Percentiles rank a stretch among this genome's conserved stretches.
These are phyloP conservation scores for Avicennia marina DNA, from an alignment of 257 asterid genomes.

Conservation along the genomic window DNA sequence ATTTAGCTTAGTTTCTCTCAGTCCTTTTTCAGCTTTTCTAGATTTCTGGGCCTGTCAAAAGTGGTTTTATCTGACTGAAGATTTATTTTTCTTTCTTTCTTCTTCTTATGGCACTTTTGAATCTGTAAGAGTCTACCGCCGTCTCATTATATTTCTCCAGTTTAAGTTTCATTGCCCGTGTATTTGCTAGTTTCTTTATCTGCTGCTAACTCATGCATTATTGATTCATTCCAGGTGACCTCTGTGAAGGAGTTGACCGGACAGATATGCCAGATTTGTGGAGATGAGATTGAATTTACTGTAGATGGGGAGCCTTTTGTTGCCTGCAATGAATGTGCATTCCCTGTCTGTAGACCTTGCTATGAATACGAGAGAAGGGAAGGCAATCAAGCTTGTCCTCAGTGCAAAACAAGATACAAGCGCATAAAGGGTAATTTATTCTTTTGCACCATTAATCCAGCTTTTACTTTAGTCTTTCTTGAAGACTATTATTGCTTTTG, in stretches of 20 bases:
- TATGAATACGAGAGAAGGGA: constrained; percentile 91
- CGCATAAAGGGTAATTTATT: constrained; percentile 61
- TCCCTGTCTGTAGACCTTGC: constrained; percentile 69
- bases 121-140: constrained; percentile 9
- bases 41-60: constrained; percentile 23
- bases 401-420: constrained; percentile 85
- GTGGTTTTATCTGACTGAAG: too few relatives aligned
- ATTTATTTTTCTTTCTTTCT: background rate
- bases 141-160: background rate
- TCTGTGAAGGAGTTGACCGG: constrained; percentile 58
- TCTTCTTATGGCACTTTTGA: background rate
- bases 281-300: constrained; percentile 58
- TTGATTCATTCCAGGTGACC: constrained; percentile 36
- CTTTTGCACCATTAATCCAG: background rate
- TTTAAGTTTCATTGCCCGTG: too few relatives aligned
- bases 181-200: constrained; percentile 17
- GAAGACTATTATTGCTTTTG: background rate
- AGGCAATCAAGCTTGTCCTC: constrained; percentile 92
- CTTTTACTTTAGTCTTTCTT: background rate
- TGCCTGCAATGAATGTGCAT: constrained; percentile 82
- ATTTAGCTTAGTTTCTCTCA: too few relatives aligned
- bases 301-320: constrained; percentile 63
- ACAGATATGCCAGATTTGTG: constrained; percentile 80
- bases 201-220: constrained; percentile 3
- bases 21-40: constrained; percentile 13